Evolutionary conservation across 1,284 basidiomycete species (phyloP), one percentile per base, ranked within the genome.

Genomic region (Schizophyllum commune): DNA sequence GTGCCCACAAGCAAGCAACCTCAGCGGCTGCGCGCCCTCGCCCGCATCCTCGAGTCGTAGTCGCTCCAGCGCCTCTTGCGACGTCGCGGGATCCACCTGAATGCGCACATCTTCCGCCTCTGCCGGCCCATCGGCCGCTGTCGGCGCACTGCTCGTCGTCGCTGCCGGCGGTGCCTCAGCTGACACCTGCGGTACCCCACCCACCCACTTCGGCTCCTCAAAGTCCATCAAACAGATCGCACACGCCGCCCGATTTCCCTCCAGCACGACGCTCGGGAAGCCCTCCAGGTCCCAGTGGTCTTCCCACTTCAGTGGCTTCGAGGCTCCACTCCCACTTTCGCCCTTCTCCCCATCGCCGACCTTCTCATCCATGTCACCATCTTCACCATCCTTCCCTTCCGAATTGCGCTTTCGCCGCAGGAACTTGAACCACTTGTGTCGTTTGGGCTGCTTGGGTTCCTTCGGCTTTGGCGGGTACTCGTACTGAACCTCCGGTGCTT

Each of bases 171-270:
- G 67, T 20, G 63, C 61, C 32, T 70, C 57, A 53, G 61, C 67
- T 55, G 58, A 56, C 47, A 54, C 57, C 58, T 19, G 65, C 56
- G n/a, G 65, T 60, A 63, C 20, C 13, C 61, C 69, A 34, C 60
- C 64, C 62, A 71, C 73, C 57, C 75, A 75, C 68, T 76, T 85
- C 13, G 90, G 90, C 70, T 87, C 86, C 66, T 88, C 88, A 64
- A 91, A 92, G 70, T 92, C 91, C 80, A 87, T 80, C 66, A 92
- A 73, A 71, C 91, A 92, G 61, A 92, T 89, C 32, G 89, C 88
- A 71, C 90, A 92, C 13, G 85, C 83, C 5, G 91, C 91, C 56
- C 90, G 84, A 68, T 92, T 90, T 19, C 83, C 86, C 66, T 89
- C 88, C 33, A 92, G 78, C 53, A 86, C 75, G 51, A 92, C 77